Conservation (phyloP, 2,329 filamentous ascomycete species). For the Pseudohalonectria lignicola region DNA sequence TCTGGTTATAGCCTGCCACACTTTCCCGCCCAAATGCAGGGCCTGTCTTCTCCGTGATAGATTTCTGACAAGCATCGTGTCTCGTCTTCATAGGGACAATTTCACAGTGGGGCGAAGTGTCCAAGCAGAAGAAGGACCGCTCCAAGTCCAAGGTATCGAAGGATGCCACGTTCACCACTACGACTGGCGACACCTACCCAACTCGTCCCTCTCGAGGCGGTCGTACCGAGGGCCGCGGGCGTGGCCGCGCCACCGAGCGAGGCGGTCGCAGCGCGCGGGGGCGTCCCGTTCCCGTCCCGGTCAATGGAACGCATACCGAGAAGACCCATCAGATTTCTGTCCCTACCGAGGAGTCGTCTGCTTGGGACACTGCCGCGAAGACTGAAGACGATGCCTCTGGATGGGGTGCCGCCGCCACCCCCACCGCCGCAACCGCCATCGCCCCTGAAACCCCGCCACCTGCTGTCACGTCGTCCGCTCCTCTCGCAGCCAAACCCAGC, state of each 20-base stretch:
- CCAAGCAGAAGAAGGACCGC: conserved; percentile 66
- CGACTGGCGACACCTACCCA: conserved; percentile 36
- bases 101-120: conserved; percentile 76
- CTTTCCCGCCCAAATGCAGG: too few species aligned
- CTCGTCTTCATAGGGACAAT: conserved; percentile 61
- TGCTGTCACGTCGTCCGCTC: conserved; percentile 21
- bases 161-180: conserved; percentile 40
- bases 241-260: conserved; percentile 51
- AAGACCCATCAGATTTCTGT: conserved; percentile 47
- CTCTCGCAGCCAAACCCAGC: conserved; percentile 22
- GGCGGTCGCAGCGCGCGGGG: conserved; percentile 52
- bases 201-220: conserved; percentile 46
- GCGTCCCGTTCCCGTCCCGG: conserved; percentile 45
- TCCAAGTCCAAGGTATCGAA: conserved; percentile 58
- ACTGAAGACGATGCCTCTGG: conserved; percentile 27
- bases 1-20: too few species aligned
- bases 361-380: conserved; percentile 40
- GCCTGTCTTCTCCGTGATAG: too few species aligned
- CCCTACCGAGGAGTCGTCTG: conserved; percentile 58
- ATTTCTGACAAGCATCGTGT: too few species aligned
- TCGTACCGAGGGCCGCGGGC: conserved; percentile 52
- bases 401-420: conserved; percentile 30
- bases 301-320: conserved; percentile 52
- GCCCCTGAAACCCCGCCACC: conserved; percentile 20
- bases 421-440: conserved; percentile 20